These are phyloP conservation scores for Tremella mesenterica DNA, from an alignment of 768 basidiomycete species.

Conservation along the genomic window DNA sequence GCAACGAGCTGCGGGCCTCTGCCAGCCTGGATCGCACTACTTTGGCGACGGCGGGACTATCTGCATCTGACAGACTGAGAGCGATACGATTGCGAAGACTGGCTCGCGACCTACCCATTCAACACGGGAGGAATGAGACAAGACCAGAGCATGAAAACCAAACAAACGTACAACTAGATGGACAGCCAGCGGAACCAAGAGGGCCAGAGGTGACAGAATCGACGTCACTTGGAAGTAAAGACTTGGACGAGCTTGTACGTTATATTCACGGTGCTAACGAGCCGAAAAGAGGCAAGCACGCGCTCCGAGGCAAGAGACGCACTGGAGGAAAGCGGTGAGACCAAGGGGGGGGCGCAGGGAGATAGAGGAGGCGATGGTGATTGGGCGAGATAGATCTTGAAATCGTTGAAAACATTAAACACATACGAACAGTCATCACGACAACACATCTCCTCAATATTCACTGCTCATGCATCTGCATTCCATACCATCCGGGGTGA, in stretches of 20 bases:
- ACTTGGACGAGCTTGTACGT: constrained; percentile 47
- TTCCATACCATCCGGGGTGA: too few relatives aligned
- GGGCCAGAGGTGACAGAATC: background rate
- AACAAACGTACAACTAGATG: constrained; percentile 20
- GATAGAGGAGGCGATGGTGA: background rate
- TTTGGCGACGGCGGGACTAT: background rate
- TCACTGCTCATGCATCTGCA: too few relatives aligned
- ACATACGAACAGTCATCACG: too few relatives aligned
- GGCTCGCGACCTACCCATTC: background rate
- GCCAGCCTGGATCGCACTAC: constrained; percentile 7
- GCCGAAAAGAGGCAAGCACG: constrained; percentile 32
- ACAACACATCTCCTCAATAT: too few relatives aligned
- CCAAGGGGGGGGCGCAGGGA: background rate
- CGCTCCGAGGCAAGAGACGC: constrained; percentile 39
- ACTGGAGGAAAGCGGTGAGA: constrained; percentile 20
- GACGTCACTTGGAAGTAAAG: constrained; percentile 2
- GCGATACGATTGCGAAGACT: constrained; percentile 5
- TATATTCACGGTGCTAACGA: constrained; percentile 43
- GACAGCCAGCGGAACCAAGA: constrained; percentile 23
- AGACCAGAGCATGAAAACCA: background rate
- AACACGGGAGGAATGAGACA: background rate
- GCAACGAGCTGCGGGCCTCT: constrained; percentile 9
- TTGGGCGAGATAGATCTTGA: too few relatives aligned
- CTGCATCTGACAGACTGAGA: background rate
- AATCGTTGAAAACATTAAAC: too few relatives aligned